Percentiles rank a stretch among this genome's conserved stretches.
phyloP scores from a whole-genome alignment of 2,329 filamentous ascomycete species.

The Scopulariopsis brevicaulis region DNA sequence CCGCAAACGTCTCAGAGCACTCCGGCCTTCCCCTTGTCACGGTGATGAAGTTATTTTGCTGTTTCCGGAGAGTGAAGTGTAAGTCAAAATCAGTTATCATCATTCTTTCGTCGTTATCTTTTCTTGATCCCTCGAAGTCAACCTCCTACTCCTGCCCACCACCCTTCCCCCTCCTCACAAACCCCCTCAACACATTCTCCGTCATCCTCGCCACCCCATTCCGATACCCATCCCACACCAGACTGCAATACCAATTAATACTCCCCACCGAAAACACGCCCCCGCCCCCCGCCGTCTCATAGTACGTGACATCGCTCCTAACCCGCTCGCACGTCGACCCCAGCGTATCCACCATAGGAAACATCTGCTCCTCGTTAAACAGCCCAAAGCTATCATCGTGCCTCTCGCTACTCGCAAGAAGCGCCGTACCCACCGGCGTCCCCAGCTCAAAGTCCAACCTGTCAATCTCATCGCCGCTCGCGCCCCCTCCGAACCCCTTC shows the following conservation, averaged over 20 bases:
- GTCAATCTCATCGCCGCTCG: slow-evolving; percentile 22
- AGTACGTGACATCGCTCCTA: slow-evolving; percentile 13
- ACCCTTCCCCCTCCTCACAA: slow-evolving; percentile 6
- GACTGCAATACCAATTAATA: slow-evolving; percentile 15
- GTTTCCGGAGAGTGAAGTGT: too few species aligned
- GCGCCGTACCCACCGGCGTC: slow-evolving; percentile 15
- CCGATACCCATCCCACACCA: slow-evolving; percentile 13
- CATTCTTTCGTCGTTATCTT: neutral
- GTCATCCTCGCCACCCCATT: slow-evolving; percentile 15
- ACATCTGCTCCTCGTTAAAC: slow-evolving; percentile 13
- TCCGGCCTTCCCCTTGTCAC: too few species aligned
- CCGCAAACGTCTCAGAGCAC: too few species aligned
- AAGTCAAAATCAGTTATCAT: slow-evolving; percentile 7
- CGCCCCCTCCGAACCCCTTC: slow-evolving; percentile 17
- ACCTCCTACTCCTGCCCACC: neutral
- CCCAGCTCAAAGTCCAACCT: slow-evolving; percentile 17
- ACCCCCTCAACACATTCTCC: slow-evolving; percentile 11
- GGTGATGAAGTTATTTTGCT: too few species aligned
- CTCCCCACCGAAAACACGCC: slow-evolving; percentile 15
- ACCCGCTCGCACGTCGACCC: slow-evolving; percentile 11
- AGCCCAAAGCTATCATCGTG: slow-evolving; percentile 12
- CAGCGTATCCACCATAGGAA: slow-evolving; percentile 12
- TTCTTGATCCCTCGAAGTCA: neutral
- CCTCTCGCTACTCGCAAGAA: slow-evolving; percentile 14
- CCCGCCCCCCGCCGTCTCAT: slow-evolving; percentile 12